A percentile compares a stretch with the other conserved stretches of the same genome.
phyloP scores from a whole-genome alignment of 2,329 filamentous ascomycete species.

The Fusarium sp. region DNA sequence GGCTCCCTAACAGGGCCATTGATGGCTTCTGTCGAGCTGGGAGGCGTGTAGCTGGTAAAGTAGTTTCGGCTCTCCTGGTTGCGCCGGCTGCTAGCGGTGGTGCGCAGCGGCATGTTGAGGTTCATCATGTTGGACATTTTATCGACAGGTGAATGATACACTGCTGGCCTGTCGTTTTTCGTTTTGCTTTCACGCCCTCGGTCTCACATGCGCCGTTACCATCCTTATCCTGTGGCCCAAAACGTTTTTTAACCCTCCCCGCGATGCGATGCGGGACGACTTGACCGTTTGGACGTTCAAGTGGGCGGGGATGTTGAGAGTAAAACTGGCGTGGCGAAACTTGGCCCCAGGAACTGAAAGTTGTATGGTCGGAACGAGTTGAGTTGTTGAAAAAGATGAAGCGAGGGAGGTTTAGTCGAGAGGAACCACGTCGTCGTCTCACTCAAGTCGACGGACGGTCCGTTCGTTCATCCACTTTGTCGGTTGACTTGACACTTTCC shows the following conservation, averaged over 20 bases:
- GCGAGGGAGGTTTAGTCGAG: background rate
- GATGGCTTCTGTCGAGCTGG: conserved; percentile 71
- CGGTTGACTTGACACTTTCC: conserved; percentile 12
- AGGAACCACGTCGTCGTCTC: conserved; percentile 28
- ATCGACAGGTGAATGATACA: background rate
- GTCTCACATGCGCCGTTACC: conserved; percentile 28
- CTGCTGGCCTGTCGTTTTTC: background rate
- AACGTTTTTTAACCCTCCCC: conserved; percentile 42
- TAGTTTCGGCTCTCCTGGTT: conserved; percentile 69
- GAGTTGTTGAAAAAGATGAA: conserved; percentile 3
- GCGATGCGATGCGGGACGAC: conserved; percentile 21
- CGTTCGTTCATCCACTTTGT: conserved; percentile 18
- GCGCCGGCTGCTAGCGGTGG: conserved; percentile 58
- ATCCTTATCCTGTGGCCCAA: conserved; percentile 23
- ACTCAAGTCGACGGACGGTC: conserved; percentile 14
- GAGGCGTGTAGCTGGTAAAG: conserved; percentile 66
- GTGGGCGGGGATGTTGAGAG: conserved; percentile 6
- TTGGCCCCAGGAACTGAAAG: background rate
- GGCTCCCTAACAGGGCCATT: conserved; percentile 71
- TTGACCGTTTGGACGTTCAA: conserved; percentile 17
- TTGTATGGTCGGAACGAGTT: background rate
- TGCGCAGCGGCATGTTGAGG: conserved; percentile 64
- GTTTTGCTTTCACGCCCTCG: conserved; percentile 4
- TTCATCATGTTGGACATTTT: conserved; percentile 53
- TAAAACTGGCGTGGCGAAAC: background rate